Evolutionary conservation across 768 basidiomycete species (phyloP).

Genomic region (Mrakia hoshinonis): DNA sequence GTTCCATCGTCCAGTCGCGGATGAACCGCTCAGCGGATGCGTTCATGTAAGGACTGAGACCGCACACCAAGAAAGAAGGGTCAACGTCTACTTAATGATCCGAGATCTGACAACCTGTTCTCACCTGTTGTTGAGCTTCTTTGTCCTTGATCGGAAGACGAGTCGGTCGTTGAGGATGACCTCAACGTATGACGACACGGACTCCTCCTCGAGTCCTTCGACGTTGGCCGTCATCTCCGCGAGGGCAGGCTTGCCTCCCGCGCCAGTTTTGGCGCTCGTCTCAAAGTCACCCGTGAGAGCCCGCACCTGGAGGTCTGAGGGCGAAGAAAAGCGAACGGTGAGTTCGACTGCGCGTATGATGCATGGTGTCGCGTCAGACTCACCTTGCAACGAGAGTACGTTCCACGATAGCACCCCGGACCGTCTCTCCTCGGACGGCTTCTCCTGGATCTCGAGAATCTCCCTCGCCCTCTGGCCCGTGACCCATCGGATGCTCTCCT

Average conservation of each 20-base stretch:
- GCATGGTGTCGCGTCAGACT: not conserved
- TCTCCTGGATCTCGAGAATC: slow-evolving; percentile 35
- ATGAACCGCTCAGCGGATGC: not conserved
- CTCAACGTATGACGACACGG: slow-evolving; percentile 29
- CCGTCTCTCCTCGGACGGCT: slow-evolving; percentile 34
- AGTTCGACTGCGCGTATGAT: not conserved
- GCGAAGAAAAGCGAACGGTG: not conserved
- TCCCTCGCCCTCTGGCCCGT: slow-evolving; percentile 40
- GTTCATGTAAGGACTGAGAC: not conserved
- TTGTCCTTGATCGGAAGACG: slow-evolving; percentile 39
- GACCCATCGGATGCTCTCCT: slow-evolving; percentile 39
- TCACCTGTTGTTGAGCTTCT: slow-evolving; percentile 35
- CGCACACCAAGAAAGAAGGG: not conserved
- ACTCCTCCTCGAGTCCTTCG: slow-evolving; percentile 16
- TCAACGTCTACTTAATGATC: too few relatives aligned
- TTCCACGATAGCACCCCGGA: slow-evolving; percentile 25
- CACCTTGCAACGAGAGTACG: slow-evolving; percentile 9
- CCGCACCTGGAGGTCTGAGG: slow-evolving; percentile 21
- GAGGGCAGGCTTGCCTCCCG: slow-evolving; percentile 23
- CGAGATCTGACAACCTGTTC: too few relatives aligned
- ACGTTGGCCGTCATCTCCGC: not conserved
- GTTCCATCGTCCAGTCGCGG: slow-evolving; percentile 38
- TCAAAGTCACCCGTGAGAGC: slow-evolving; percentile 3
- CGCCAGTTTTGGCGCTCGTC: not conserved
- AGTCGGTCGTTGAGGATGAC: slow-evolving; percentile 41